Base-by-base conservation (phyloP, 345 rosid species). In the Moricandia arvensis region DNA sequence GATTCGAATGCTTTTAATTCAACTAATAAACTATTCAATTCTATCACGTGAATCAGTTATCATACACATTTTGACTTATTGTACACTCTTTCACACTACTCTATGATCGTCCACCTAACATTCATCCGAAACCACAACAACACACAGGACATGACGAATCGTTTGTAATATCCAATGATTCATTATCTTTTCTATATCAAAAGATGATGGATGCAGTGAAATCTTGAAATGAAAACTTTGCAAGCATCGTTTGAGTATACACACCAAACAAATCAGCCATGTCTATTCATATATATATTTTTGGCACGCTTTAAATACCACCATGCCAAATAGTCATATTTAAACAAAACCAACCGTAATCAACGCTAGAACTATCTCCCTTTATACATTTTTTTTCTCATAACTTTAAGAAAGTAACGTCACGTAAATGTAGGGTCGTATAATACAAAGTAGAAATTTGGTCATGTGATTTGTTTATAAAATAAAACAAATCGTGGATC, bases 291-390 rank as follows among this genome's bases (percentile, higher is more conserved):
- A 51, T 49, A 68, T 51, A 53, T 51, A 16, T 18, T 38, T 21
- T 57, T 63, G 34, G 41, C 66, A 58, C 30, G 66, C 61, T 55
- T 43, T 43, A 33, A 41, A 64, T 45, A 71, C 76, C 67, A 57
- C 31, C 9, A 63, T 13, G 38, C 5, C 17, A 54, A 0, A 10
- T 58, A 57, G 57, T 31, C 71, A 64, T 11, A 2, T n/a, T 7
- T 3, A 3, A 10, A 70, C 13, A 69, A 18, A 59, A 49, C 11
- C n/a, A 37, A 78, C 81, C 81, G 81, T 72, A 78, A 78, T 72
- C 59, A 72, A 78, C 81, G 81, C 81, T 78, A 51, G 30, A 72
- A 49, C 49, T 16, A 78, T 72, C 17, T 33, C 62, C 55, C 7
- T 59, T 58, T 63, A 54, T 63, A 62, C 66, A 34, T n/a, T 58